Percentiles rank a stretch among this genome's conserved stretches.
Evolutionary conservation across 768 basidiomycete genomes (phyloP).

Genomic region (Rhizopogon rudus): DNA sequence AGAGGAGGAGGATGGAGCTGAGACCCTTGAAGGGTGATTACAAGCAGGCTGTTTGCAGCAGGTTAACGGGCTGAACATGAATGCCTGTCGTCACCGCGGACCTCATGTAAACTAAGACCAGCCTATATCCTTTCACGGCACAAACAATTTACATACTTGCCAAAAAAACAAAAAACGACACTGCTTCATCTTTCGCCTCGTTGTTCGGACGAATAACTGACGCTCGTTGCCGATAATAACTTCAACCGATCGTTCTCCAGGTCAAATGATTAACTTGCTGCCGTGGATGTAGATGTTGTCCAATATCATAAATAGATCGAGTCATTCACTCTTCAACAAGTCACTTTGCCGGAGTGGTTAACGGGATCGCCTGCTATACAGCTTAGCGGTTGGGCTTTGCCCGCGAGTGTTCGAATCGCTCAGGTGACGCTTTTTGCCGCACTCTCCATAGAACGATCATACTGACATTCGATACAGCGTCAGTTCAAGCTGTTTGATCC

Average conservation of each 20-base stretch:
- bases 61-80: not conserved
- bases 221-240: too few species aligned
- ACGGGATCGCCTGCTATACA: conserved; percentile 73
- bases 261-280: too few species aligned
- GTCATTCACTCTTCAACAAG: conserved; percentile 13
- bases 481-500: too few species aligned
- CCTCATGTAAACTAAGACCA: not conserved
- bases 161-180: not conserved
- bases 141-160: not conserved
- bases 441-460: too few species aligned
- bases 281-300: too few species aligned
- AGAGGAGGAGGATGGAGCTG: not conserved
- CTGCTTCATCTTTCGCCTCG: not conserved
- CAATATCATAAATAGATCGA: too few species aligned
- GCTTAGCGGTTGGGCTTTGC: conserved; percentile 55
- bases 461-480: too few species aligned
- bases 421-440: conserved; percentile 47
- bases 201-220: not conserved
- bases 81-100: too few species aligned
- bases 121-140: not conserved
- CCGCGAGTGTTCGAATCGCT: conserved; percentile 60
- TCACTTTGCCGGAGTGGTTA: conserved; percentile 97
- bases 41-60: not conserved
- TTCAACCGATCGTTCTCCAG: too few species aligned
- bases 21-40: conserved; percentile 4